Evolutionary conservation across 345 rosid species (phyloP).

Genomic region (Euclidium syriacum): DNA sequence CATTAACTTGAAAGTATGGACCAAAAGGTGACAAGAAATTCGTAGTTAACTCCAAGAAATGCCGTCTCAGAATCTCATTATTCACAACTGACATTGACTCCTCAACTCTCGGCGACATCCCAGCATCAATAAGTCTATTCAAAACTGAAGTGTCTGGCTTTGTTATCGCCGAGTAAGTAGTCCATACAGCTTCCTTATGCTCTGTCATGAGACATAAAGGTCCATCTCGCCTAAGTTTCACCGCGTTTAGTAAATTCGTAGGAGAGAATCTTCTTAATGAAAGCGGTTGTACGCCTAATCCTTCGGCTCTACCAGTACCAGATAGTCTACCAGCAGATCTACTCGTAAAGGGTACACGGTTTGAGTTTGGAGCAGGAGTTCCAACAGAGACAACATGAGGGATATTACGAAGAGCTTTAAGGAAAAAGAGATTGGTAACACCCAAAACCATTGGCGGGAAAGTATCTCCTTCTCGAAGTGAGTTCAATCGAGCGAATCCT

Average conservation of each 20-base stretch:
- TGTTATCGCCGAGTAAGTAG: conserved; percentile 66
- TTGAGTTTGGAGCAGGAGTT: conserved; percentile 61
- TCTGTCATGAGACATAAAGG: conserved; percentile 97
- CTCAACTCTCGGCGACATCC: conserved; percentile 92
- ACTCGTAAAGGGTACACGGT: conserved; percentile 46
- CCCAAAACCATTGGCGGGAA: conserved; percentile 96
- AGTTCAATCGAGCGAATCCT: conserved; percentile 60
- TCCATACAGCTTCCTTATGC: conserved; percentile 99
- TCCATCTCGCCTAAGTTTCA: conserved; percentile 88
- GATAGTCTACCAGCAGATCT: conserved; percentile 65
- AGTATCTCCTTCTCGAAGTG: conserved; percentile 67
- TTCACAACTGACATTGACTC: conserved; percentile 98
- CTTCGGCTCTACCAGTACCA: conserved; percentile 70
- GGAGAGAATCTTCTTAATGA: conserved; percentile 88
- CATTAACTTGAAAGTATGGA: conserved; percentile 67
- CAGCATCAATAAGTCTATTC: conserved; percentile 94
- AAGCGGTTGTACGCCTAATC: conserved; percentile 70
- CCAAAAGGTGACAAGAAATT: conserved; percentile 98
- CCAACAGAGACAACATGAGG: conserved; percentile 96
- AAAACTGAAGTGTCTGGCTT: conserved; percentile 94
- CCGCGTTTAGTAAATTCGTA: conserved; percentile 67
- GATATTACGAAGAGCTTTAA: conserved; percentile 72
- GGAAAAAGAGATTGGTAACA: conserved; percentile 92
- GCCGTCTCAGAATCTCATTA: conserved; percentile 89
- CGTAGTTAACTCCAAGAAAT: conserved; percentile 95